Evolutionary conservation across 768 basidiomycete genomes (phyloP), one percentile per base, ranked within the genome.

Genomic region (Nidularia pulvinata): DNA sequence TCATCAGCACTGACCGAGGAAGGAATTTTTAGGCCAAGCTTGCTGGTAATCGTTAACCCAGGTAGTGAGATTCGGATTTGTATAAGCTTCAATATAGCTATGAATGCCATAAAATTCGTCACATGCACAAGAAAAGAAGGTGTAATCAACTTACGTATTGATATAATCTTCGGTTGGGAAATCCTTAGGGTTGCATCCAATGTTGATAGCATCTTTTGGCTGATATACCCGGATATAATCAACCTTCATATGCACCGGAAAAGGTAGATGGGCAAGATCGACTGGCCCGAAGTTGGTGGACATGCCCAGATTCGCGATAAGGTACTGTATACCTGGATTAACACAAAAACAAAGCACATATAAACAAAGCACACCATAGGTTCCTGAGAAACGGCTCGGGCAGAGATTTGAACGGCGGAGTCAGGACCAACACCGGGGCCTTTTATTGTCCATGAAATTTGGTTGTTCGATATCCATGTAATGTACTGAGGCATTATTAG

Each of bases 231-330:
- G 78, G 55, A 80, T 70, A 55, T 79, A 80, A 58, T 80, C 79
- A 11, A 82, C 64, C 46, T 60, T 63, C 76, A 80, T 72, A 43
- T 68, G 68, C 2, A 69, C 66, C n/a, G 94, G 93, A 72, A 91
- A 93, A 5, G 75, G 72, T 11, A 95, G 74, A 54, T 86, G 71
- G 3, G 73, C 68, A 49, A 90, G 79, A 67, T 96, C 86, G 32
- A 94, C 82, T 4, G 69, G 59, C 9, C 85, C 87, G 61, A 97
- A 97, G 66, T 84, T 89, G 55, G 73, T 69, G 6, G 92, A 94
- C 68, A 96, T 84, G 53, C 93, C 94, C 58, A 94, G 71, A 67
- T 95, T 94, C 58, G 80, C 73, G 56, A 96, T 84, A 58, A 97
- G 70, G 63, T 93, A 93, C 91, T 93, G 61, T 59, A 5, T 19